phyloP scores from a whole-genome alignment of 139 green algal genomes.

The Chlamydomonas sp. region DNA sequence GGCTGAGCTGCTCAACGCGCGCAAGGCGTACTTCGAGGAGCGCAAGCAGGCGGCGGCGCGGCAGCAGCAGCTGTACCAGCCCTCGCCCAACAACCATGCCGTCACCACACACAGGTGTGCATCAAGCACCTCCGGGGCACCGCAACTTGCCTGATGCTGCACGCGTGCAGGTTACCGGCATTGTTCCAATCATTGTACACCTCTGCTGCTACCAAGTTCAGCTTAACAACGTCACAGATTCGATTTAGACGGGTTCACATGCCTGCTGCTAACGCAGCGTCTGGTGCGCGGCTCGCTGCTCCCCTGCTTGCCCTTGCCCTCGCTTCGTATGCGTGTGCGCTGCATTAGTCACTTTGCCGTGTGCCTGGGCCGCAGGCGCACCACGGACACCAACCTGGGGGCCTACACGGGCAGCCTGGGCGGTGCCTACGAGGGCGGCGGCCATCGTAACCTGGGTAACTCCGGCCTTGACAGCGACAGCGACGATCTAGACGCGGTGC shows the following conservation, averaged over 20 bases:
- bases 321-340: too few relatives aligned
- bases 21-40: conserved; percentile 60
- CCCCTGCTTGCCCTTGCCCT: too few relatives aligned
- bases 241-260: too few relatives aligned
- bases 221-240: too few relatives aligned
- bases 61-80: conserved; percentile 36
- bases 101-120: not conserved
- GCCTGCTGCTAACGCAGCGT: too few relatives aligned
- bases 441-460: not conserved
- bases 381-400: not conserved
- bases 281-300: too few relatives aligned
- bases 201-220: too few relatives aligned
- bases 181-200: too few relatives aligned
- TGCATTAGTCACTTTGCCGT: not conserved
- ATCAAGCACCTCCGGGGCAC: not conserved
- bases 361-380: not conserved
- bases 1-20: conserved; percentile 56
- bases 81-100: conserved; percentile 6
- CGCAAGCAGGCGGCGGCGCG: conserved; percentile 43
- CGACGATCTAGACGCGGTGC: too few relatives aligned
- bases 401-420: not conserved
- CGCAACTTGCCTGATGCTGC: too few relatives aligned
- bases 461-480: not conserved
- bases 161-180: too few relatives aligned
- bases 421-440: not conserved